phyloP scores from a whole-genome alignment of 768 basidiomycete genomes.

The Collybiopsis confluens region DNA sequence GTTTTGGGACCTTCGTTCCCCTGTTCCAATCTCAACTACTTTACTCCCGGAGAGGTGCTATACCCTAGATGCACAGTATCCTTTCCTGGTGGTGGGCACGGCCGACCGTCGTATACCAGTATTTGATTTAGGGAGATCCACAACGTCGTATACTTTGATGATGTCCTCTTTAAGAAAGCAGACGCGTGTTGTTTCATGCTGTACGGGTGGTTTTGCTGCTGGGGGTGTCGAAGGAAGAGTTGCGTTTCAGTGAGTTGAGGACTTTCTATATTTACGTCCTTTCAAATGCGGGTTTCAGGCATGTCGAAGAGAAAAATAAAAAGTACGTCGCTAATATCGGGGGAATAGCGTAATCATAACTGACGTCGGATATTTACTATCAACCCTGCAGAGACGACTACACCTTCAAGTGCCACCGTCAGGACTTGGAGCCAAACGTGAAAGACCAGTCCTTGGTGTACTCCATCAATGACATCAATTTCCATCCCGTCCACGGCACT shows the following conservation, averaged over 20 bases:
- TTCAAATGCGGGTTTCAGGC: conserved; percentile 42
- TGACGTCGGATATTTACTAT: too few species aligned
- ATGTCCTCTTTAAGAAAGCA: conserved; percentile 90
- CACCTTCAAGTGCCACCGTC: conserved; percentile 82
- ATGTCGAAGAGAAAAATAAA: conserved; percentile 79
- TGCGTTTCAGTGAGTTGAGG: conserved; percentile 71
- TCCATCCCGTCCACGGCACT: conserved; percentile 81
- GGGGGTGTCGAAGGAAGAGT: conserved; percentile 90
- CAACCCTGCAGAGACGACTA: conserved; percentile 76
- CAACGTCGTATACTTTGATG: conserved; percentile 69
- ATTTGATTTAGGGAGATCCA: conserved; percentile 84
- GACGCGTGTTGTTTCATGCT: conserved; percentile 81
- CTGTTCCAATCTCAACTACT: conserved; percentile 72
- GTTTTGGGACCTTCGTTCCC: conserved; percentile 89
- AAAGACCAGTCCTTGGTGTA: conserved; percentile 71
- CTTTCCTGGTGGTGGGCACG: conserved; percentile 87
- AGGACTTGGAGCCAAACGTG: conserved; percentile 47
- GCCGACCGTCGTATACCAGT: conserved; percentile 69
- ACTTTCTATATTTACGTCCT: not conserved
- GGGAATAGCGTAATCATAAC: too few species aligned
- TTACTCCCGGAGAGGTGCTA: conserved; percentile 87
- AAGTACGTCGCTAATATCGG: too few species aligned
- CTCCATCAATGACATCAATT: conserved; percentile 81
- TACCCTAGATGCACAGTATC: conserved; percentile 75
- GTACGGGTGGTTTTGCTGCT: conserved; percentile 77